These are phyloP conservation scores for Schizopora paradoxa DNA, from an alignment of 1,284 basidiomycete genomes.

Conservation along the genomic window DNA sequence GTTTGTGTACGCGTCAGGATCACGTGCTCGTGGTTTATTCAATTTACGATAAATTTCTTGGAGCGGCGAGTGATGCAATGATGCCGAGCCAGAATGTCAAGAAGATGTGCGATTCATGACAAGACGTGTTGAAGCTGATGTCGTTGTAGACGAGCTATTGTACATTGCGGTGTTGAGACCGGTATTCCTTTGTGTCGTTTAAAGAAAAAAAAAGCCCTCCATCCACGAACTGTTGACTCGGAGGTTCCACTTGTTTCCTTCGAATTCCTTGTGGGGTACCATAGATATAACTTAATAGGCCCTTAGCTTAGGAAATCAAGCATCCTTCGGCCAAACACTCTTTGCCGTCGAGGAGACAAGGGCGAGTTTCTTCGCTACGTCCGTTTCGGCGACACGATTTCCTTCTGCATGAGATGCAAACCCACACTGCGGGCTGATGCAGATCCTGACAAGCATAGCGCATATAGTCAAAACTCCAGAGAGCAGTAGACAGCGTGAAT, in stretches of 20 bases:
- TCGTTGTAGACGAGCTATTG: too few relatives aligned
- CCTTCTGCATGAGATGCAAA: constrained; percentile 68
- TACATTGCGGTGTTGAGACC: too few relatives aligned
- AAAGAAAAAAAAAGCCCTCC: too few relatives aligned
- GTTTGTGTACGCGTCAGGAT: neutral
- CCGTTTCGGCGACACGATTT: constrained; percentile 52
- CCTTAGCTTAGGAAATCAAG: too few relatives aligned
- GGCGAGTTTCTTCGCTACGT: constrained; percentile 22
- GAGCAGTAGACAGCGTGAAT: neutral
- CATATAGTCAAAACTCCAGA: constrained; percentile 2
- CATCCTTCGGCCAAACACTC: constrained; percentile 18
- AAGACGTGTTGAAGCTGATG: too few relatives aligned
- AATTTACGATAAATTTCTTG: neutral
- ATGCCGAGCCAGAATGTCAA: neutral
- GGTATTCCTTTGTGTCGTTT: too few relatives aligned
- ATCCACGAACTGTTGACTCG: too few relatives aligned
- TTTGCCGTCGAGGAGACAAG: constrained; percentile 26
- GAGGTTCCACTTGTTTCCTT: too few relatives aligned
- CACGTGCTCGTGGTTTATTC: constrained; percentile 8
- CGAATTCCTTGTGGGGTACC: too few relatives aligned
- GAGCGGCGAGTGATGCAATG: neutral
- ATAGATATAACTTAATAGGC: too few relatives aligned
- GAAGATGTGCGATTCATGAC: neutral
- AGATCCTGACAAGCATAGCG: constrained; percentile 39
- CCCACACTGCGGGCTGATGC: constrained; percentile 71